A percentile compares a stretch with the other conserved stretches of the same genome.
phyloP scores from a whole-genome alignment of 305 asterid species.

The Vinca major region DNA sequence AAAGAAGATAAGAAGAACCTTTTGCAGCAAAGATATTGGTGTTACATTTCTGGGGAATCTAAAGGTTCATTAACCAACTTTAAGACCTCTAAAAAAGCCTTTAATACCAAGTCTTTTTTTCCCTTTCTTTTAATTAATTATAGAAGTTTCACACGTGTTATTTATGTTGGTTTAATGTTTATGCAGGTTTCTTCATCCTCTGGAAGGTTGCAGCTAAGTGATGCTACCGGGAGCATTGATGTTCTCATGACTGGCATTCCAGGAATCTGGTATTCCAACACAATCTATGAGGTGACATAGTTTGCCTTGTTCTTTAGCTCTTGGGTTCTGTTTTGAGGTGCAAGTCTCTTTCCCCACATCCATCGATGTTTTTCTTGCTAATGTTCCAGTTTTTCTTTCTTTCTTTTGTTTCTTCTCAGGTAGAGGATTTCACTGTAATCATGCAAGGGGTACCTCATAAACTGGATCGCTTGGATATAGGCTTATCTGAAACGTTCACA shows the following conservation, averaged over 20 bases:
- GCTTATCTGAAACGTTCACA: constrained; percentile 39
- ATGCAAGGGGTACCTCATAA: constrained; percentile 54
- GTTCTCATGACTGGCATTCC: constrained; percentile 47
- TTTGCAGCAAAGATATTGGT: constrained; percentile 44
- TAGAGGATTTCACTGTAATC: constrained; percentile 39
- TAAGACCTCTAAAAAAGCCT: no score
- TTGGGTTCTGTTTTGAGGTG: not conserved
- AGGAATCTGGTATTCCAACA: constrained; percentile 39
- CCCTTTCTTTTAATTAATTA: not conserved
- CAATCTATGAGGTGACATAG: constrained; percentile 56
- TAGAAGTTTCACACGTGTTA: not conserved
- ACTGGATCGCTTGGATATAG: constrained; percentile 30
- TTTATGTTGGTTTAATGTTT: constrained; percentile 15
- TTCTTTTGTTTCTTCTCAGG: constrained; percentile 34
- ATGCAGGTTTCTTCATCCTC: constrained; percentile 61
- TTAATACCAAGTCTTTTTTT: not conserved
- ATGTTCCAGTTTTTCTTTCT: not conserved
- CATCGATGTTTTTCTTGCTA: not conserved
- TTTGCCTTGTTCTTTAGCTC: constrained; percentile 14
- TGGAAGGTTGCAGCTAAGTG: constrained; percentile 82
- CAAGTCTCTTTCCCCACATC: not conserved
- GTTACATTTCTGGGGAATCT: constrained; percentile 48
- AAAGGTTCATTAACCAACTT: constrained; percentile 35
- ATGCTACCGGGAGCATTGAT: constrained; percentile 79
- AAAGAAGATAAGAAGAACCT: constrained; percentile 35